phyloP scores from a whole-genome alignment of 192 early-diverging fungal species.

The Hyaloraphidium curvatum region DNA sequence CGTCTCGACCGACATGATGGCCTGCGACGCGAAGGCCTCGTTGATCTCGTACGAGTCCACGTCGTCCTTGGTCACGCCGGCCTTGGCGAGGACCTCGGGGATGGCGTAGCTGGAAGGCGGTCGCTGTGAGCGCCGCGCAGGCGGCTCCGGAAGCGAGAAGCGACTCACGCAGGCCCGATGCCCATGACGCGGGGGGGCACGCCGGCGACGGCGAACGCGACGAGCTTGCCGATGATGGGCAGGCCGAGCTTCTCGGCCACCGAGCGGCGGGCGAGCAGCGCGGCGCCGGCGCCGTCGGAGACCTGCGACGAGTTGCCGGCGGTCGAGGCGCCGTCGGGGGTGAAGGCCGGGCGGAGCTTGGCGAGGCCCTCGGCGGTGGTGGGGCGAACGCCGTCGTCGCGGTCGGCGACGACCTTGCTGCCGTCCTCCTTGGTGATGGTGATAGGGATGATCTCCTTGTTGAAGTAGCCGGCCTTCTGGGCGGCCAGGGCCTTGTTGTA shows the following conservation, averaged over 20 bases:
- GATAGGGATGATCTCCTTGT: conserved; percentile 79
- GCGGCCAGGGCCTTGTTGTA: conserved; percentile 69
- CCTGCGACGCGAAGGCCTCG: conserved; percentile 97
- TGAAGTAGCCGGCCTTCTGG: conserved; percentile 77
- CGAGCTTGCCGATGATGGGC: conserved; percentile 69
- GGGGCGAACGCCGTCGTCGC: conserved; percentile 83
- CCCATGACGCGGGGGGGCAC: conserved; percentile 92
- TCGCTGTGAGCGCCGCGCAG: too few species aligned
- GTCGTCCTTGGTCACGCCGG: conserved; percentile 53
- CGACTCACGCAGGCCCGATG: conserved; percentile 87
- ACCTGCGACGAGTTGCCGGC: conserved; percentile 97
- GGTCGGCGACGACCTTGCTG: conserved; percentile 39
- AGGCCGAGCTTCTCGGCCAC: conserved; percentile 76
- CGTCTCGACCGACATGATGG: conserved; percentile 77
- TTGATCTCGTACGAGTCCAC: conserved; percentile 66
- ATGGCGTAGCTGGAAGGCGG: too few species aligned
- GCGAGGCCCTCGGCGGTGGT: conserved; percentile 59
- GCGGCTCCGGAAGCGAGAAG: too few species aligned
- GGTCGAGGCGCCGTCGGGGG: conserved; percentile 62
- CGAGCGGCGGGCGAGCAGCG: conserved; percentile 84
- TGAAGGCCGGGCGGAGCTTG: conserved; percentile 79
- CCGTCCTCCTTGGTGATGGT: conserved; percentile 32
- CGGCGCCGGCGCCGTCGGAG: conserved; percentile 91
- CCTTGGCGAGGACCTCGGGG: conserved; percentile 64
- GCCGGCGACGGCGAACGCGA: conserved; percentile 74